Percentiles rank a stretch among this genome's conserved stretches.
These are phyloP conservation scores for Takashimella koratensis DNA, from an alignment of 1,284 basidiomycete species.

Conservation along the genomic window DNA sequence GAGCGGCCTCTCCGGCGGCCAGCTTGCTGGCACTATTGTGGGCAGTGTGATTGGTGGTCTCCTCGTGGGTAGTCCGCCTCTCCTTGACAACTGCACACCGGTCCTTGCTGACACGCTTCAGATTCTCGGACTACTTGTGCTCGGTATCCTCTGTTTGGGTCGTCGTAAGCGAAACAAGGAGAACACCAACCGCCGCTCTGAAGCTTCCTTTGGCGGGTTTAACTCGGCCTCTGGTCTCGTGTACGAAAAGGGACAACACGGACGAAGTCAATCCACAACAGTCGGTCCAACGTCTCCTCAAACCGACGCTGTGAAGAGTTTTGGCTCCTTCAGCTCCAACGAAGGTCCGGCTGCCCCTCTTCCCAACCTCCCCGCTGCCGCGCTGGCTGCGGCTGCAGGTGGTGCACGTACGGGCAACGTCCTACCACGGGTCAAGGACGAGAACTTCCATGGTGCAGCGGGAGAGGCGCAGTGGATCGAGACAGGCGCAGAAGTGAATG, in stretches of 20 bases:
- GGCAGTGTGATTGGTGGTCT: slow-evolving; percentile 41
- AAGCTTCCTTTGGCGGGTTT: neutral
- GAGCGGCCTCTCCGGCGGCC: slow-evolving; percentile 29
- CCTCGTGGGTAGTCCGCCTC: slow-evolving; percentile 15
- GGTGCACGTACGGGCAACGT: slow-evolving; percentile 25
- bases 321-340: neutral
- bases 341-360: neutral
- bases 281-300: neutral
- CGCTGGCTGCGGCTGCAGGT: neutral
- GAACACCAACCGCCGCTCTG: slow-evolving; percentile 6
- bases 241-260: slow-evolving; percentile 1
- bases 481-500: slow-evolving; percentile 32
- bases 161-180: slow-evolving; percentile 13
- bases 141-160: slow-evolving; percentile 28
- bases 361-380: neutral
- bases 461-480: slow-evolving; percentile 27
- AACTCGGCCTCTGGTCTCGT: neutral
- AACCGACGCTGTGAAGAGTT: neutral
- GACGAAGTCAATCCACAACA: slow-evolving; percentile 8
- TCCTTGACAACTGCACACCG: neutral
- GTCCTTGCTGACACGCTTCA: slow-evolving; percentile 7
- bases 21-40: slow-evolving; percentile 42
- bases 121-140: slow-evolving; percentile 30
- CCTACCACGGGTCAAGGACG: slow-evolving; percentile 37
- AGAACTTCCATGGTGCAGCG: slow-evolving; percentile 29